Base-by-base conservation (phyloP, 352 stramenopile species). In the Phytophthora ohioensis region DNA sequence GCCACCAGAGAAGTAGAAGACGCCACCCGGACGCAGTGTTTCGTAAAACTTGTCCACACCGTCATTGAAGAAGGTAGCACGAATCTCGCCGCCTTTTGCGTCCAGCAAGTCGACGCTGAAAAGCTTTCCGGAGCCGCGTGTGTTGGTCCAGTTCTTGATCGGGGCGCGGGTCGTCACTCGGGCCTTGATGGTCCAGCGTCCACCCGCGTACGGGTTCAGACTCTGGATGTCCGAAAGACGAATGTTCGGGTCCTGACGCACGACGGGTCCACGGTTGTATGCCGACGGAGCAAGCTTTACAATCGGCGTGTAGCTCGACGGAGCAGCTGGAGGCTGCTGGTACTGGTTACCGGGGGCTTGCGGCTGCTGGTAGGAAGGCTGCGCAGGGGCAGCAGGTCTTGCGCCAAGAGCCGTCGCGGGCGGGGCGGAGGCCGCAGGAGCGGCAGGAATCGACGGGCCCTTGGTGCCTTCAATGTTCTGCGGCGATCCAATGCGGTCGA, bases 21-120 rank as follows among this genome's bases (percentile, higher is more conserved):
- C 91, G 36, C 77, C 76, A 13, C 93, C 88, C 6, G 88, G 85
- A 57, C 82, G 80, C 38, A 99, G 78, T 12, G 97, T 67, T 43
- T 94, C 82, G 81, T 98, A 98, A 67, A 98, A 99, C 72, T 98
- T 98, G 69, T 99, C 97, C 13, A 98, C 97, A 0, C 91, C 95
- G 55, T 99, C 98, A 68, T 99, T 99, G 80, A 99, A 99, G 72
- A 99, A 98, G 21, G 98, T 99, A 51, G 85, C 96, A 48, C 96
- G 92, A 61, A 99, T 99, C 80, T 99, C 98, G 17, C 91, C 94
- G 32, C 95, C 97, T 35, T 93, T 92, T 21, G 86, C 79, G 76
- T 99, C 98, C 35, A 99, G 78, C 34, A 99, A 79, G 65, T 99
- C 97, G 36, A 99, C 82, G 58, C 86, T 98, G 73, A 99, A 99